Base-by-base conservation (phyloP, 2,329 filamentous ascomycete genomes). In the Epichloe sp. region DNA sequence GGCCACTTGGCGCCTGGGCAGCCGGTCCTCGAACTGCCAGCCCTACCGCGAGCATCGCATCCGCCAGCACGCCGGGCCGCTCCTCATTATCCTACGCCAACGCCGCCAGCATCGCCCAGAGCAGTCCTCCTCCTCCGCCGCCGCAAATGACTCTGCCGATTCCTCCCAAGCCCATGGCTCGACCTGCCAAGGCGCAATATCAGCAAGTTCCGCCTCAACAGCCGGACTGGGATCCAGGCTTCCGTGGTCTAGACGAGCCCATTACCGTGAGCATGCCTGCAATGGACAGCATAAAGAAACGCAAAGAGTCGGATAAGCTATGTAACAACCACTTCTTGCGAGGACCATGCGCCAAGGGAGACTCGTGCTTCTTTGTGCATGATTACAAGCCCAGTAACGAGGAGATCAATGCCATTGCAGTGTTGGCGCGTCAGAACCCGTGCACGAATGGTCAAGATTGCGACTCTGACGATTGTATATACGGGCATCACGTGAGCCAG, bases 301-400 rank as follows among this genome's bases (percentile, higher is more conserved):
- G 78, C 52, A 75, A 73, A 51, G 74, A 74, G 35, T 66, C 64
- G 56, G 71, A 75, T 54, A 82, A 82, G 62, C 65, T 81, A 7
- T 83, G 79, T 68, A 82, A 82, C 60, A 79, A 79, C 47, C 76
- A 80, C 58, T 82, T 78, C 58, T 69, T 83, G 34, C 70, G 77
- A 17, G 78, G 77, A 0, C 74, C 74, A 0, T 83, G 79, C 56
- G 60, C 68, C 46, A 81, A 79, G 57, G 71, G 70, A 10, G 67
- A 72, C n/a, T 65, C 68, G 5, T 83, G 79, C 63, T 68, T 65
- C 47, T 83, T 80, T 57, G 74, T 77, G 52, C 79, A 83, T 61
- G 66, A 73, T 44, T 75, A 80, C 58, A 73, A 68, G 55, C 71
- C 75, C 3, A 73, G 68, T 5, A 64, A 69, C 21, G 77, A 80